Evolutionary conservation across 129 eudicot species (phyloP), one percentile per base, ranked within the genome.

Genomic region (Flaveria ramosissima): DNA sequence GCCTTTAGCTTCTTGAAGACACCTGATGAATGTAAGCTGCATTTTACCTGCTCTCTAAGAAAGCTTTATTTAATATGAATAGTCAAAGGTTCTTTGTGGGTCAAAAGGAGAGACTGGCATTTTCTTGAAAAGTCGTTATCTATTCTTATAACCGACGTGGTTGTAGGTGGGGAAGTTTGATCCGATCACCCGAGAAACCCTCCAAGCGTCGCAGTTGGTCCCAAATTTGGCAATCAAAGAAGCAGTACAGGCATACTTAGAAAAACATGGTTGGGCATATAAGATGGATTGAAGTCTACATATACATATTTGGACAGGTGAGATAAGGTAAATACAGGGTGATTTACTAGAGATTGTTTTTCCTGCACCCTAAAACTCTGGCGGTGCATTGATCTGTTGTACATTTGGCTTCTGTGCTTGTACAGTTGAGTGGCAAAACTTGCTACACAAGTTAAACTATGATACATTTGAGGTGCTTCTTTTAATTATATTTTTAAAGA

Each of bases 191-290:
- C 90, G 97, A 20, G 90, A 89, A 68, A 80, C 88, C 4, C 96
- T 94, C 13, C 43, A 69, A 65, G 52, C 70, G 21, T 78, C 83
- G 50, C 98, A 91, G 56, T 71, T 94, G 74, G 83, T 94, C 23
- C 89, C 92, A 39, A 94, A 94, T 83, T 72, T 91, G 89, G 98
- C 98, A 43, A 81, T 94, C 41, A 94, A 94, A 78, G 98, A 91
- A 83, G 97, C 98, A 1, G 97, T 94, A 7, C 85, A 66, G 65
- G 86, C 92, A 39, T 94, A 65, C 74, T 76, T 94, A 71, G 96
- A 86, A 3, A 75, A 60, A 55, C 97, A 94, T 80, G 96, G 96
- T 15, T 94, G 98, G 98, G 97, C 97, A 42, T 94, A 91, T 77
- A 79, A 74, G 81, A 68, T 77, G 84, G 90, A 84, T 9, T 92